phyloP scores from a whole-genome alignment of 805 yeast genomes.

The Lipomyces chichibuensis region DNA sequence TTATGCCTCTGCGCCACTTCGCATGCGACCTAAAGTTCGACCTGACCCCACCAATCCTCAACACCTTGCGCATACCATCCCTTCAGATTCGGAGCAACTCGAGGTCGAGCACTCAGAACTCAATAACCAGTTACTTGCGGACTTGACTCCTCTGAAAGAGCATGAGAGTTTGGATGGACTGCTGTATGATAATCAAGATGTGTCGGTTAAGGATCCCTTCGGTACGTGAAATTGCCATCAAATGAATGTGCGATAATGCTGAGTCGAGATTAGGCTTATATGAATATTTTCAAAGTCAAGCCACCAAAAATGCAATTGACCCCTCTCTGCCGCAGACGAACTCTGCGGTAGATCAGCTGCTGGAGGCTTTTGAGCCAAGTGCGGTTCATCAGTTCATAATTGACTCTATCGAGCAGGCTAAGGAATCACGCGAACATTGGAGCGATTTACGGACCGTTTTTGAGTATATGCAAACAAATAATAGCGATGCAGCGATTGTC shows the following conservation, averaged over 20 bases:
- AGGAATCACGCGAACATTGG: neutral
- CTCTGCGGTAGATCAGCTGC: slow-evolving; percentile 9
- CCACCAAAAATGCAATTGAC: neutral
- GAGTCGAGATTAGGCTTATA: neutral
- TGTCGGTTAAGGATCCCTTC: neutral
- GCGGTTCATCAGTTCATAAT: neutral
- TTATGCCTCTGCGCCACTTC: neutral
- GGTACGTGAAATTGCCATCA: neutral
- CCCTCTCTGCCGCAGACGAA: neutral
- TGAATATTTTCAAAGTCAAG: slow-evolving; percentile 8
- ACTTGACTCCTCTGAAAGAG: neutral
- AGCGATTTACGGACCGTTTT: neutral
- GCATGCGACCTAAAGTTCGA: neutral
- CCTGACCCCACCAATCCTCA: neutral
- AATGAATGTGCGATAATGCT: neutral
- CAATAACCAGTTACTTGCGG: neutral
- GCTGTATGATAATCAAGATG: neutral
- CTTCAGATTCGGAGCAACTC: neutral
- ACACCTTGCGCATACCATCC: neutral
- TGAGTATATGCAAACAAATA: neutral
- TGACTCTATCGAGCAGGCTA: neutral
- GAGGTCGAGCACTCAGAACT: neutral
- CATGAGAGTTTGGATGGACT: neutral
- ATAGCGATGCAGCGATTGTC: neutral
- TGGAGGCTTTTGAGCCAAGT: slow-evolving; percentile 9